These are phyloP conservation scores for Boletellus dicymbophilus DNA, from an alignment of 1,284 basidiomycete genomes.

Conservation along the genomic window DNA sequence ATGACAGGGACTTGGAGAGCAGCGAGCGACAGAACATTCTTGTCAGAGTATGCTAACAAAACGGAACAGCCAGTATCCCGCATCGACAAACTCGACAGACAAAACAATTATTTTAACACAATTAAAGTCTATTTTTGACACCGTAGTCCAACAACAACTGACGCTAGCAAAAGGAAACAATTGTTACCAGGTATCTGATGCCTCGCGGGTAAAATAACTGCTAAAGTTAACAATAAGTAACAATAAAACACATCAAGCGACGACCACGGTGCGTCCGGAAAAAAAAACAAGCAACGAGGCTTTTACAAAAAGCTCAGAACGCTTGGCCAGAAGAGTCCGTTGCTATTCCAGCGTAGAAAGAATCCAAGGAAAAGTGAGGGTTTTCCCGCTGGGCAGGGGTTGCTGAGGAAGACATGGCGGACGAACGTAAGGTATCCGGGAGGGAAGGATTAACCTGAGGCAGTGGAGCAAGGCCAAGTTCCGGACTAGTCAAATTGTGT, in stretches of 20 bases:
- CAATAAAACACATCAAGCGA: constrained; percentile 15
- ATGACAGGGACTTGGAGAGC: not conserved
- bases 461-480: constrained; percentile 9
- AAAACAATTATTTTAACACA: too few relatives aligned
- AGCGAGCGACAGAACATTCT: constrained; percentile 14
- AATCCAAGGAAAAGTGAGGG: constrained; percentile 29
- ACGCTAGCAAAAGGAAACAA: too few relatives aligned
- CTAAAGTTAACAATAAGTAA: constrained; percentile 25
- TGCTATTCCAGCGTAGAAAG: constrained; percentile 29
- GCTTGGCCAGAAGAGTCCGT: constrained; percentile 21
- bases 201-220: not conserved
- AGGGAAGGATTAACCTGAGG: constrained; percentile 1
- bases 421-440: constrained; percentile 19
- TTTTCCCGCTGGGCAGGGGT: constrained; percentile 9
- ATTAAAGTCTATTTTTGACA: too few relatives aligned
- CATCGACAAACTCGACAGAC: too few relatives aligned
- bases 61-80: too few relatives aligned
- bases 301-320: constrained; percentile 13
- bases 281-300: not conserved
- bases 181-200: constrained; percentile 6
- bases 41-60: too few relatives aligned
- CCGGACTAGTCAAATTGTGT: constrained; percentile 4
- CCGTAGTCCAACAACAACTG: too few relatives aligned
- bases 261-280: not conserved
- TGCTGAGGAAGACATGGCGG: constrained; percentile 3